Percentiles rank a stretch among this genome's conserved stretches.
Evolutionary conservation across 2,329 filamentous ascomycete species (phyloP).

Genomic region (Cladophialophora carrionii): DNA sequence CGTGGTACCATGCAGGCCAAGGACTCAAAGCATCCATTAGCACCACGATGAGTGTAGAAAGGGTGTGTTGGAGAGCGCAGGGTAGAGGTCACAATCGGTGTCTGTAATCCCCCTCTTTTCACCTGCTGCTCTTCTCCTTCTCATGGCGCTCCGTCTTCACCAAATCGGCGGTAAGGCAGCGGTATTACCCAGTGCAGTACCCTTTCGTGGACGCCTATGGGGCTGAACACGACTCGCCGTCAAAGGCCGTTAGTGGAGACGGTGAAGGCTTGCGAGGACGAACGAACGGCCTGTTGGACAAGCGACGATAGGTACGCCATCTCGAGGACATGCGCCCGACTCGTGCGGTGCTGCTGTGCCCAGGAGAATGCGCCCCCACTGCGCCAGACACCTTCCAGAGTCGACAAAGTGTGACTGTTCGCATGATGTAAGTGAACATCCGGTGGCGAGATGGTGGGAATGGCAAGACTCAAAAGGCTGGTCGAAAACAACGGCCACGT

Average conservation of each 20-base stretch:
- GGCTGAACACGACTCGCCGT: no score
- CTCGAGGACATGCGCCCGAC: background rate
- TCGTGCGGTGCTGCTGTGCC: background rate
- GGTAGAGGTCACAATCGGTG: background rate
- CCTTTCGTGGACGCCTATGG: background rate
- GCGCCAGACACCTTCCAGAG: background rate
- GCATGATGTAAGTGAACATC: constrained; percentile 5
- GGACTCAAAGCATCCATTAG: background rate
- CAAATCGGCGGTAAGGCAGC: background rate
- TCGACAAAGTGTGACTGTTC: background rate
- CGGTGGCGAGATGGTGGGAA: background rate
- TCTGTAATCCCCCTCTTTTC: background rate
- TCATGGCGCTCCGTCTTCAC: background rate
- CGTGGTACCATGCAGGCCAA: constrained; percentile 12
- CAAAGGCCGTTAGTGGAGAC: background rate
- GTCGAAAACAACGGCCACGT: background rate
- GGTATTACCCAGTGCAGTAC: no score
- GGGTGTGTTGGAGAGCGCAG: no score
- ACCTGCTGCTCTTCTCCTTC: no score
- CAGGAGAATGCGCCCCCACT: background rate
- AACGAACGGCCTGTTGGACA: background rate
- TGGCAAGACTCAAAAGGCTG: background rate
- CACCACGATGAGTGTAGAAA: background rate
- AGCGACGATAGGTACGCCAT: background rate
- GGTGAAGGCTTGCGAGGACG: background rate